Conservation (phyloP, 495 filamentous ascomycete species). For the Tuber calosporum region DNA sequence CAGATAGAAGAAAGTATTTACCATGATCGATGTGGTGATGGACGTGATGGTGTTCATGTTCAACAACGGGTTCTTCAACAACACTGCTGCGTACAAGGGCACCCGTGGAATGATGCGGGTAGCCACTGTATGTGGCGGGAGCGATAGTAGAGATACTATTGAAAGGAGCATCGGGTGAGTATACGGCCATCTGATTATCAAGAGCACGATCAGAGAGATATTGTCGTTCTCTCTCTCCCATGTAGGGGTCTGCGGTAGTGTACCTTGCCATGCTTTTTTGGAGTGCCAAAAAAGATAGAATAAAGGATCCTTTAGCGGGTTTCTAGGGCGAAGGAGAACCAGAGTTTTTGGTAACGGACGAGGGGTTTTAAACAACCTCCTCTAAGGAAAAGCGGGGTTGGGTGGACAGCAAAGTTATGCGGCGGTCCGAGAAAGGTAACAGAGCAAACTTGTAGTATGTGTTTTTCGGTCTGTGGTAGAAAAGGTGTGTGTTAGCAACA, state of each 20-base stretch:
- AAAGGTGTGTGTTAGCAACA: slow-evolving; percentile 4
- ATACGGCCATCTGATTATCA: slow-evolving; percentile 25
- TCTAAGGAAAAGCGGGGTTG: slow-evolving; percentile 11
- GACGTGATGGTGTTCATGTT: slow-evolving; percentile 42
- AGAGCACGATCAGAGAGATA: slow-evolving; percentile 23
- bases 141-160: slow-evolving; percentile 29
- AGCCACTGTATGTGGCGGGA: slow-evolving; percentile 27
- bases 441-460: slow-evolving; percentile 8
- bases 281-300: slow-evolving; percentile 7
- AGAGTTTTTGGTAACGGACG: not conserved
- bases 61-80: slow-evolving; percentile 40
- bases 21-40: slow-evolving; percentile 86
- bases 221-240: slow-evolving; percentile 18
- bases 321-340: not conserved
- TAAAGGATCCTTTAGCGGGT: slow-evolving; percentile 8
- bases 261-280: slow-evolving; percentile 35
- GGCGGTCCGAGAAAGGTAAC: slow-evolving; percentile 9
- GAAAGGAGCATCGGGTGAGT: slow-evolving; percentile 18
- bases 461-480: slow-evolving; percentile 6
- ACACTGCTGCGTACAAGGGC: slow-evolving; percentile 20
- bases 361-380: slow-evolving; percentile 12
- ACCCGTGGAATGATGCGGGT: slow-evolving; percentile 17
- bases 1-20: slow-evolving; percentile 42
- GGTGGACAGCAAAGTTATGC: slow-evolving; percentile 11
- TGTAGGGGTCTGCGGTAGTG: slow-evolving; percentile 5